Base-by-base conservation (phyloP, 2,329 filamentous ascomycete species). In the Stachybotrys elegans region DNA sequence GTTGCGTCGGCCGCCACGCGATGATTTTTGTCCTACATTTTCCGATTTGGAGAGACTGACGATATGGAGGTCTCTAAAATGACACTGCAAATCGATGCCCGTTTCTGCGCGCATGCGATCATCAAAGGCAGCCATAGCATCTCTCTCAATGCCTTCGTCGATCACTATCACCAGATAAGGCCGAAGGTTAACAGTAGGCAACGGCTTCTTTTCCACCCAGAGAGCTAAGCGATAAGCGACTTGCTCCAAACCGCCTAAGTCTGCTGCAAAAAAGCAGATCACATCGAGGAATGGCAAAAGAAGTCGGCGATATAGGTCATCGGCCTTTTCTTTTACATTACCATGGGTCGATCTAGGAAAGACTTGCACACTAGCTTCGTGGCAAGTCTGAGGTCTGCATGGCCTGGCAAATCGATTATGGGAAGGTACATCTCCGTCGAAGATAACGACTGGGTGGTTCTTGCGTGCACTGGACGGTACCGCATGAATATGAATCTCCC, bases 401-500 rank as follows among this genome's bases (percentile, higher is more conserved):
- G 31, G 14, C 25, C 31, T 32, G 8, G 43, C 38, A 17, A 45
- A 31, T 32, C 39, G 27, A 16, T 32, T 36, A 21, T 45, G 43
- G 13, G 38, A 21, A 13, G 43, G 43, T 36, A 45, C 16, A 27
- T 42, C 43, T 16, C 43, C 43, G 25, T 45, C 43, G 27, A 35
- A 17, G 23, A 45, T 34, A 31, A 45, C 16, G 19, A 42, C 27
- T 8, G 29, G 31, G 21, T 29, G 23, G 16, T 29, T 17, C 19
- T n/a, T n/a, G n/a, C n/a, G n/a, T n/a, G 14, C 8, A 19, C 22
- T 38, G 29, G 25, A 17, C 5, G 20, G 38, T 13, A 32, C 22
- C 11, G 25, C 14, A 19, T 42, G 38, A 34, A 45, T 22, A 32
- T 42, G 43, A 32, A 37, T 29, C 16, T 42, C 39, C 9, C 43